phyloP scores from a whole-genome alignment of 495 filamentous ascomycete genomes.

The Hypoxylon intermedium region DNA sequence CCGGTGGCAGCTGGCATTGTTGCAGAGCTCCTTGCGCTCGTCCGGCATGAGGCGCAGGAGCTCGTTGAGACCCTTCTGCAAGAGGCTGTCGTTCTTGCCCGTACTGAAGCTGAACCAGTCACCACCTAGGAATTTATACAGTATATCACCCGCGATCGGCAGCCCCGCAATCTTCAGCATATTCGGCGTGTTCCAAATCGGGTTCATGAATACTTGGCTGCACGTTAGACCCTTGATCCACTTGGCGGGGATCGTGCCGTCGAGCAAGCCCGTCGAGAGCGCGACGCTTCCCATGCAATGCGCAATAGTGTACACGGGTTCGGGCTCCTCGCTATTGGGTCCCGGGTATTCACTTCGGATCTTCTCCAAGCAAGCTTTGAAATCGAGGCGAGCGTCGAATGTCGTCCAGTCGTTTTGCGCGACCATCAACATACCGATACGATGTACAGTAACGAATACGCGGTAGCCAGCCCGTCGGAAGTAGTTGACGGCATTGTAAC shows the following conservation, averaged over 20 bases:
- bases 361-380: slow-evolving; percentile 62
- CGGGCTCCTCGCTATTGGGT: slow-evolving; percentile 28
- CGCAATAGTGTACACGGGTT: slow-evolving; percentile 64
- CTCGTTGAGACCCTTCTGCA: slow-evolving; percentile 64
- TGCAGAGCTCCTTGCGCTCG: slow-evolving; percentile 63
- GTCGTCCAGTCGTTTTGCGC: slow-evolving; percentile 64
- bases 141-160: slow-evolving; percentile 54
- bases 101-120: slow-evolving; percentile 63
- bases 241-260: slow-evolving; percentile 64
- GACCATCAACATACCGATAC: slow-evolving; percentile 62
- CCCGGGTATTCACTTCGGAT: slow-evolving; percentile 50
- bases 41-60: slow-evolving; percentile 67
- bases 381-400: slow-evolving; percentile 68
- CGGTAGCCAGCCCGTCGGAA: slow-evolving; percentile 66
- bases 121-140: slow-evolving; percentile 56
- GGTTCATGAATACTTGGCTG: slow-evolving; percentile 71
- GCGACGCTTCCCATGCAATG: slow-evolving; percentile 74
- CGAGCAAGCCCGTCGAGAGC: slow-evolving; percentile 64
- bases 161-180: slow-evolving; percentile 60
- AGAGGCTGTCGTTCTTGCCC: slow-evolving; percentile 51
- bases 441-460: slow-evolving; percentile 65
- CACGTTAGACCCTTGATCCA: slow-evolving; percentile 69
- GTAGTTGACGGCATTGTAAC: slow-evolving; percentile 69
- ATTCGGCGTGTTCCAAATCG: slow-evolving; percentile 64
- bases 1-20: slow-evolving; percentile 67